Conservation (phyloP, 2,329 filamentous ascomycete species). For the Alternaria consortialis region DNA sequence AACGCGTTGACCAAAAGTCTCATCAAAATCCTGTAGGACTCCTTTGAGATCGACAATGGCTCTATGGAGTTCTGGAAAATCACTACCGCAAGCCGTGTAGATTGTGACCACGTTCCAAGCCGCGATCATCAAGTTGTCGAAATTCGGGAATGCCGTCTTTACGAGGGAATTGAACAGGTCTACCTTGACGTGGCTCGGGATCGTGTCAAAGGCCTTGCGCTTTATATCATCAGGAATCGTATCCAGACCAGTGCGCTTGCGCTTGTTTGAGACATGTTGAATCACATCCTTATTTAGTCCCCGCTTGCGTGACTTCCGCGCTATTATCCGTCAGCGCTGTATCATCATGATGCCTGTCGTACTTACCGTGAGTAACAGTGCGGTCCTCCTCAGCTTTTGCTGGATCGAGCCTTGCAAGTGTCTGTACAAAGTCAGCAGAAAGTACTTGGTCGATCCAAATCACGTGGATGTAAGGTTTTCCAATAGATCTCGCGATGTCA, state of each 20-base stretch:
- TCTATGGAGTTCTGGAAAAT: slow-evolving; percentile 38
- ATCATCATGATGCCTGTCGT: not conserved
- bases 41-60: slow-evolving; percentile 36
- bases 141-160: slow-evolving; percentile 39
- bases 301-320: slow-evolving; percentile 16
- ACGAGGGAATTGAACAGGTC: slow-evolving; percentile 40
- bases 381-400: slow-evolving; percentile 11
- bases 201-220: slow-evolving; percentile 27
- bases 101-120: slow-evolving; percentile 44
- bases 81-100: slow-evolving; percentile 36
- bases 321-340: slow-evolving; percentile 6
- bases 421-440: slow-evolving; percentile 19
- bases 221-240: slow-evolving; percentile 37
- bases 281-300: slow-evolving; percentile 21
- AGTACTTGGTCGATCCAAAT: not conserved
- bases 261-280: slow-evolving; percentile 40
- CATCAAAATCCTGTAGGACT: slow-evolving; percentile 40
- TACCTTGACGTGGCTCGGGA: slow-evolving; percentile 36
- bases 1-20: slow-evolving; percentile 13
- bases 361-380: slow-evolving; percentile 12
- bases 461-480: not conserved
- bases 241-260: slow-evolving; percentile 29
- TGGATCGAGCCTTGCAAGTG: slow-evolving; percentile 24
- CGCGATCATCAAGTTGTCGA: slow-evolving; percentile 43
- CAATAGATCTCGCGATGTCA: fast-evolving